Conservation (phyloP, 2,329 filamentous ascomycete genomes). For the Monilinia vaccinii-corymbosi region DNA sequence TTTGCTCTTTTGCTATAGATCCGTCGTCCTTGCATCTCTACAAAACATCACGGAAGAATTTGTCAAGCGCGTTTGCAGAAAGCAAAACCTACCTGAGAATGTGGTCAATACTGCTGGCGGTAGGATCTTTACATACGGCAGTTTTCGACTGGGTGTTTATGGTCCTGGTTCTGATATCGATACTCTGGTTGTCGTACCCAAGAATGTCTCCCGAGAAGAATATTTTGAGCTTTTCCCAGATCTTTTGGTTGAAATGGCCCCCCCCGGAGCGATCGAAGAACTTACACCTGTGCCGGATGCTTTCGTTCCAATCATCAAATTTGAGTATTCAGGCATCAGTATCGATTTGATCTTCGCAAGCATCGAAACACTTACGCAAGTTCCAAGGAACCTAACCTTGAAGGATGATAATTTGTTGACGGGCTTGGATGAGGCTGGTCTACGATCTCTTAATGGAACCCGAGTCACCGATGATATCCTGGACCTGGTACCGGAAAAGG, state of each 20-base stretch:
- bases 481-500: slow-evolving; percentile 76
- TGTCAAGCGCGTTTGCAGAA: slow-evolving; percentile 61
- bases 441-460: slow-evolving; percentile 87
- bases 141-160: slow-evolving; percentile 88
- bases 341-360: slow-evolving; percentile 90
- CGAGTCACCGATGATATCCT: slow-evolving; percentile 92
- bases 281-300: slow-evolving; percentile 80
- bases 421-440: slow-evolving; percentile 76
- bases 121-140: slow-evolving; percentile 93
- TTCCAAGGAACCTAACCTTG: slow-evolving; percentile 64
- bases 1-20: slow-evolving; percentile 35
- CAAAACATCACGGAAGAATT: slow-evolving; percentile 79
- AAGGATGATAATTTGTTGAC: slow-evolving; percentile 78
- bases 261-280: slow-evolving; percentile 71
- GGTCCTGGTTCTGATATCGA: slow-evolving; percentile 97
- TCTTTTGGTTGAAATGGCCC: slow-evolving; percentile 66
- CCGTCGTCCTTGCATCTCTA: slow-evolving; percentile 62
- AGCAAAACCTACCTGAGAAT: slow-evolving; percentile 56
- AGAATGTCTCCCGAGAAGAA: slow-evolving; percentile 79
- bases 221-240: slow-evolving; percentile 88
- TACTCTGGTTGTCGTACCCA: slow-evolving; percentile 84
- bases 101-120: slow-evolving; percentile 78
- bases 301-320: slow-evolving; percentile 95
- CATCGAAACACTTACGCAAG: slow-evolving; percentile 58
- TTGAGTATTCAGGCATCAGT: slow-evolving; percentile 82